Evolutionary conservation across 208 protist genomes (phyloP).

Genomic region (Balamuthia mandrillaris): DNA sequence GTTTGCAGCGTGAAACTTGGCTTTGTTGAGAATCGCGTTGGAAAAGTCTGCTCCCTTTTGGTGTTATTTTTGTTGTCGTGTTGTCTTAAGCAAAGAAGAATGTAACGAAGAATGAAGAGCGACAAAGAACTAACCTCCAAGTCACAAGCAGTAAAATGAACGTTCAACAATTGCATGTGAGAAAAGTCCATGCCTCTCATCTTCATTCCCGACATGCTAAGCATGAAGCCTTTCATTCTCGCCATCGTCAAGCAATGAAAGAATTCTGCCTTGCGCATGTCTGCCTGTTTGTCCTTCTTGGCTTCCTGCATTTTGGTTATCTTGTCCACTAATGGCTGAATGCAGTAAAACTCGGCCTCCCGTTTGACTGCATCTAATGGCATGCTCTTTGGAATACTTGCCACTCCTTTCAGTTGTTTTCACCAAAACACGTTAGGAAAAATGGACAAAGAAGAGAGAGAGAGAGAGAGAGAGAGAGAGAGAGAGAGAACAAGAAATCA

Average conservation of each 20-base stretch:
- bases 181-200: slow-evolving; percentile 27
- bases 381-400: slow-evolving; percentile 1
- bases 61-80: no score
- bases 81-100: no score
- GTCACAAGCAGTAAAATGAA: slow-evolving; percentile 15
- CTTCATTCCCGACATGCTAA: slow-evolving; percentile 29
- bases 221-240: slow-evolving; percentile 19
- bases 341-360: slow-evolving; percentile 28
- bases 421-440: background rate
- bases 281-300: background rate
- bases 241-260: slow-evolving; percentile 34
- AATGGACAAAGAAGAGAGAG: background rate
- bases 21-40: slow-evolving; percentile 30
- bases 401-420: background rate
- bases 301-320: background rate
- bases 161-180: slow-evolving; percentile 25
- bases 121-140: background rate
- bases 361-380: slow-evolving; percentile 5
- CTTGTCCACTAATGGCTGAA: slow-evolving; percentile 3
- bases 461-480: background rate
- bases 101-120: background rate
- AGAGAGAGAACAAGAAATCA: background rate
- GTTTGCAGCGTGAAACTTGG: slow-evolving; percentile 21
- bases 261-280: slow-evolving; percentile 31
- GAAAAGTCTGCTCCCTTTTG: slow-evolving; percentile 6